These are phyloP conservation scores for Eleusine indica DNA, from an alignment of 176 grass and related monocot species.

Conservation along the genomic window DNA sequence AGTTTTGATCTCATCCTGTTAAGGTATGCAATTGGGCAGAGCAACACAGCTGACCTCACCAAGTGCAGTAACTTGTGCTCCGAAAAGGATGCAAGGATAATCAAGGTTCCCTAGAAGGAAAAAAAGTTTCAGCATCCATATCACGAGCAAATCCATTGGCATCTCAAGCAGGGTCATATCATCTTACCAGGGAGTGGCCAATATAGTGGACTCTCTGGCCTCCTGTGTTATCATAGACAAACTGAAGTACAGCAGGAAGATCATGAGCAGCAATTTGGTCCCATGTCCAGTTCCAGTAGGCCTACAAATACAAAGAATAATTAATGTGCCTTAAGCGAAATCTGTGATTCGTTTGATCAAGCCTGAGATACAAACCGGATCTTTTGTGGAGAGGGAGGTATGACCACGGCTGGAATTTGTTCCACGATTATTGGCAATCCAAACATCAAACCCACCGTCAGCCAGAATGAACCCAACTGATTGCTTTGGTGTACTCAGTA, in stretches of 20 bases:
- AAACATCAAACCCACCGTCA: conserved; percentile 63
- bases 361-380: conserved; percentile 43
- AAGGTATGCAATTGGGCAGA: conserved; percentile 63
- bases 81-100: conserved; percentile 59
- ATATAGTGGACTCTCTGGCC: conserved; percentile 58
- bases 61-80: conserved; percentile 49
- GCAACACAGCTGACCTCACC: conserved; percentile 60
- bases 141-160: not conserved
- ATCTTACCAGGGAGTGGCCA: conserved; percentile 55
- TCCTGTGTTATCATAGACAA: conserved; percentile 47
- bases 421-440: conserved; percentile 67
- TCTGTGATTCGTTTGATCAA: conserved; percentile 29
- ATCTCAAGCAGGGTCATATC: not conserved
- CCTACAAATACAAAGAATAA: conserved; percentile 42
- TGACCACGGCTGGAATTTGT: conserved; percentile 59
- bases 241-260: conserved; percentile 58
- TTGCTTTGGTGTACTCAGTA: conserved; percentile 59
- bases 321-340: conserved; percentile 12
- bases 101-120: conserved; percentile 57
- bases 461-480: conserved; percentile 65
- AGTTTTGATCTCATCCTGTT: conserved; percentile 43
- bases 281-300: conserved; percentile 68
- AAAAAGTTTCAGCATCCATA: conserved; percentile 25
- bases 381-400: conserved; percentile 39
- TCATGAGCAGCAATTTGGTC: conserved; percentile 59